Percentiles rank a stretch among this genome's conserved stretches.
phyloP scores from a whole-genome alignment of 1,284 basidiomycete genomes.

The Hypsizygus ulmarius region DNA sequence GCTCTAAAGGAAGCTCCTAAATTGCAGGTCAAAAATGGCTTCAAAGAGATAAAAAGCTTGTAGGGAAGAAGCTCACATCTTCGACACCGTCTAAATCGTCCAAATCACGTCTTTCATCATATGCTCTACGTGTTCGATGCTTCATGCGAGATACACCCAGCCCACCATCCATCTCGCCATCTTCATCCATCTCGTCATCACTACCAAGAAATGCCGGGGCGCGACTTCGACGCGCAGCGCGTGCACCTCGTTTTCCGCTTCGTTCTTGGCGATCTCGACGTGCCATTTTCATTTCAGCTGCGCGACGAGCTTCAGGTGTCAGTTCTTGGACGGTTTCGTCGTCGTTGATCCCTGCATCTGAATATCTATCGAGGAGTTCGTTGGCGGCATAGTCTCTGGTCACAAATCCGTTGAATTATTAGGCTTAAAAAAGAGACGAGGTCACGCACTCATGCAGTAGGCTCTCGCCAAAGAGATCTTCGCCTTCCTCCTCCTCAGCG shows the following conservation, averaged over 20 bases:
- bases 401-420: constrained; percentile 2
- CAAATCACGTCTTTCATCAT: constrained; percentile 82
- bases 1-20: constrained; percentile 93
- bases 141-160: constrained; percentile 69
- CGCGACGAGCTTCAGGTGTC: constrained; percentile 72
- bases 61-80: constrained; percentile 50
- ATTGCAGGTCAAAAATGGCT: constrained; percentile 13
- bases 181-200: constrained; percentile 54
- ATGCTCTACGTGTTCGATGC: constrained; percentile 76
- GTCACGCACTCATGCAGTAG: constrained; percentile 59
- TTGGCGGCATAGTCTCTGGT: constrained; percentile 87
- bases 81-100: constrained; percentile 86
- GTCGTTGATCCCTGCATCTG: constrained; percentile 85
- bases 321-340: constrained; percentile 74
- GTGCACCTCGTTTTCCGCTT: constrained; percentile 58
- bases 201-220: constrained; percentile 86
- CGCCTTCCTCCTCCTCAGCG: constrained; percentile 84
- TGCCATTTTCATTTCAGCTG: constrained; percentile 87
- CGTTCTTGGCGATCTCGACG: constrained; percentile 82
- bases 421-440: constrained; percentile 4
- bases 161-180: constrained; percentile 59
- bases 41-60: not conserved
- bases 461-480: constrained; percentile 89
- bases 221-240: constrained; percentile 73
- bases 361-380: constrained; percentile 83